Percentiles rank a stretch among this genome's conserved stretches.
Evolutionary conservation across 1,284 basidiomycete species (phyloP).

Genomic region (Irpex rosettiformis): DNA sequence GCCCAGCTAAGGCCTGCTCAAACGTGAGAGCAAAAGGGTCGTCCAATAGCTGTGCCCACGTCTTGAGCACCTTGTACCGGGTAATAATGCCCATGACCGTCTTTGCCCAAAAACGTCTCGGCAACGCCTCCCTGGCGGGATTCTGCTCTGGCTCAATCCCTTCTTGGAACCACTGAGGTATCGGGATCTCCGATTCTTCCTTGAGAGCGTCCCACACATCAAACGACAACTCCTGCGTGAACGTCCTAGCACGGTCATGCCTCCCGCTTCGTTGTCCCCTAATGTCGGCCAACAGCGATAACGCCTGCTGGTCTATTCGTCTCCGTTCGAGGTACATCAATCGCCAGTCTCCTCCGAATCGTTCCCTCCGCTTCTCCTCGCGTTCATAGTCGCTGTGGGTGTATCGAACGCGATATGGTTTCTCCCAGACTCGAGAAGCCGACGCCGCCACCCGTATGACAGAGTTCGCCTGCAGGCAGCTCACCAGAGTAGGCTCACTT

Average conservation of each 20-base stretch:
- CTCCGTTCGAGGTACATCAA: conserved; percentile 42
- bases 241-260: conserved; percentile 31
- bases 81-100: conserved; percentile 42
- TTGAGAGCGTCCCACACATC: conserved; percentile 55
- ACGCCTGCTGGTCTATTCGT: conserved; percentile 39
- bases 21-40: conserved; percentile 25
- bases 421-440: conserved; percentile 40
- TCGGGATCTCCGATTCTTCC: conserved; percentile 32
- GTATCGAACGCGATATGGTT: conserved; percentile 47
- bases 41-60: conserved; percentile 32
- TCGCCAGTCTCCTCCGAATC: conserved; percentile 39
- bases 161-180: conserved; percentile 32
- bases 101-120: conserved; percentile 53
- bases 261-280: conserved; percentile 30
- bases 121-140: conserved; percentile 29
- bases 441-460: conserved; percentile 28
- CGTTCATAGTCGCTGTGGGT: conserved; percentile 33
- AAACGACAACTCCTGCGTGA: conserved; percentile 31
- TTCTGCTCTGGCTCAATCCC: background rate
- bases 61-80: conserved; percentile 37
- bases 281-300: conserved; percentile 40
- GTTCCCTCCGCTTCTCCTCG: conserved; percentile 33
- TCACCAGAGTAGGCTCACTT: conserved; percentile 24
- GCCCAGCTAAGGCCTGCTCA: conserved; percentile 43
- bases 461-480: conserved; percentile 26